Evolutionary conservation across 2,329 filamentous ascomycete genomes (phyloP), one percentile per base, ranked within the genome.

Genomic region (Penicillium hesseltinei): DNA sequence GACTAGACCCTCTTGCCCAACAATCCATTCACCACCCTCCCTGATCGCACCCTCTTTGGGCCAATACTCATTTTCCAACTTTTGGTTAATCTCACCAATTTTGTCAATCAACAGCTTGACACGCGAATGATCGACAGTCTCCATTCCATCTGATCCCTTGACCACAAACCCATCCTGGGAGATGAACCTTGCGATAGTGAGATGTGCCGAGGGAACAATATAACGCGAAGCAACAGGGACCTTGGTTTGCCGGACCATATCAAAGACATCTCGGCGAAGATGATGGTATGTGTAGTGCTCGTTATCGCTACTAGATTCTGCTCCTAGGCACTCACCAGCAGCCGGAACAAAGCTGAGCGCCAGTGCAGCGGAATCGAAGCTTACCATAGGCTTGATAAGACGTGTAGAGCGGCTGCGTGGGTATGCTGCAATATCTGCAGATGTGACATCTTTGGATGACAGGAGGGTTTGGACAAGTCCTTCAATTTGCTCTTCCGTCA

Each of bases 241-340:
- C 2, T 88, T 89, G 0, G 85, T 81, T 2, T 77, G 77, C 33
- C 79, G 77, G 4, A 84, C 83, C 43, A 86, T 77, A 39, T 83
- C 79, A 71, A 88, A 93, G 3, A 94, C 70, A 69, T 96, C 91
- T 2, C 88, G 83, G 2, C 92, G 86, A 3, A 97, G 84, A 72
- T 97, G 92, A 70, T 96, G 92, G 71, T 96, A 96, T 0, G 88
- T 92, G 75, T 91, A 96, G 1, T 67, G 69, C 62, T 93, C 89
- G 19, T 84, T 82, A 44, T 81, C 67, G 1, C 51, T 45, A 7
- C 62, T 75, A 13, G 77, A 70, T 25, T 76, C 73, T 36, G 68
- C 66, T 10, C 66, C 59, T 17, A 72, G 62, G 0, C 71, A 66
- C 76, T 92, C 88, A 7, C 86, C 85, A 3, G 85, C 82, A 0